Conservation (phyloP, 1,284 basidiomycete genomes). For the Malassezia obtusa region DNA sequence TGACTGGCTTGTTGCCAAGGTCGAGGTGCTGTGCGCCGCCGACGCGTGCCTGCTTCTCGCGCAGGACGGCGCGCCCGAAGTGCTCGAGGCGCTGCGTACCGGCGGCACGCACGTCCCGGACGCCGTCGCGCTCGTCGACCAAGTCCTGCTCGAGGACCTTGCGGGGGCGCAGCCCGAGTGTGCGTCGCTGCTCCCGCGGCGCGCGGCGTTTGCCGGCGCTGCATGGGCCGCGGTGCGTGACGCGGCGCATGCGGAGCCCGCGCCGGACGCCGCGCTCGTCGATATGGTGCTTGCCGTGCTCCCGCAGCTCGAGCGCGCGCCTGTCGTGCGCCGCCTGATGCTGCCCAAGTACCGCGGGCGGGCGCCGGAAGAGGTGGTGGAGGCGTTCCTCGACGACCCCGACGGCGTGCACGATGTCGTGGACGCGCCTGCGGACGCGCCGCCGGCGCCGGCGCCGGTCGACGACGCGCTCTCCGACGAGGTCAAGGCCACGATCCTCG, state of each 20-base stretch:
- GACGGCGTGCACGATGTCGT: conserved; percentile 10
- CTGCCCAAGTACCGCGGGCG: neutral
- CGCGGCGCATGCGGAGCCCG: neutral
- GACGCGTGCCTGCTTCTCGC: conserved; percentile 4
- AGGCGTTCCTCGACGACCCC: conserved; percentile 15
- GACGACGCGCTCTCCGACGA: conserved; percentile 2
- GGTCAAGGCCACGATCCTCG: conserved; percentile 13
- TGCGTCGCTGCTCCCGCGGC: neutral
- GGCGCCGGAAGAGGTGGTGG: conserved; percentile 6
- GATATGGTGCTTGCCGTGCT: conserved; percentile 8
- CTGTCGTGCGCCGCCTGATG: conserved; percentile 3
- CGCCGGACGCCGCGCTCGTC: neutral
- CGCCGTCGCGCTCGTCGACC: conserved; percentile 12
- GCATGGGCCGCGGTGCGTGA: conserved; percentile 11
- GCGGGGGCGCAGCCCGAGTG: conserved; percentile 1
- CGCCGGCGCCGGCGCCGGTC: neutral
- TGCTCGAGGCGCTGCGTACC: neutral
- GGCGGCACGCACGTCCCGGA: neutral
- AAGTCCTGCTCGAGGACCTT: conserved; percentile 8
- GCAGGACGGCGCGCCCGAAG: neutral
- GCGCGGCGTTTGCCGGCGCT: conserved; percentile 6
- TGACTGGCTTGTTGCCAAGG: conserved; percentile 8
- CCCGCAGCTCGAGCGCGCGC: conserved; percentile 3
- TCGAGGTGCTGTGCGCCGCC: conserved; percentile 4
- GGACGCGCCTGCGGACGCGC: neutral